Evolutionary conservation across 106 monocot genomes (phyloP).

Genomic region (Narthecium ossifragum): DNA sequence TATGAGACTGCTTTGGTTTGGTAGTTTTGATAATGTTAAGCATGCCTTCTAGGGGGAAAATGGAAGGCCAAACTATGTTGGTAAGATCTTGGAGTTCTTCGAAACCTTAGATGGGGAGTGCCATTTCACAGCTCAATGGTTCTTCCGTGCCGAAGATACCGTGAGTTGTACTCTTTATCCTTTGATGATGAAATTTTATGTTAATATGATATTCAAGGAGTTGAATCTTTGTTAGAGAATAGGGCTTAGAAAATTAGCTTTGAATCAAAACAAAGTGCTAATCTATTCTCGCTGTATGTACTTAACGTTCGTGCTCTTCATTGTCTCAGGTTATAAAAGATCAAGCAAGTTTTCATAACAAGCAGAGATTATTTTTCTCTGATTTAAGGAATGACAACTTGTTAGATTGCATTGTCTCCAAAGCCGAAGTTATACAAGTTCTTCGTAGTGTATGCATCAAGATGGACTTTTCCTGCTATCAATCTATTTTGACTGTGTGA

Average conservation of each 20-base stretch:
- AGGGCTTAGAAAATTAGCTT: too few species aligned
- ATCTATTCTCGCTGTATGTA: too few species aligned
- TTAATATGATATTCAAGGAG: too few species aligned
- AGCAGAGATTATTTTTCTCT: conserved; percentile 72
- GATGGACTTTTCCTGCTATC: neutral
- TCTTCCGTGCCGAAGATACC: conserved; percentile 75
- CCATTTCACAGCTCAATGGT: conserved; percentile 77
- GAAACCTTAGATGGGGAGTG: conserved; percentile 49
- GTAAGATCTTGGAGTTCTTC: conserved; percentile 78
- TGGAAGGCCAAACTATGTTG: conserved; percentile 68
- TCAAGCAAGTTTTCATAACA: conserved; percentile 52
- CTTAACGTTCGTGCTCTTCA: too few species aligned
- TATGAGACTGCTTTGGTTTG: too few species aligned
- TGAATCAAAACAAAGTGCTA: too few species aligned
- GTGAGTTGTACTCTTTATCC: conserved; percentile 21
- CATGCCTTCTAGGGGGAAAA: conserved; percentile 37
- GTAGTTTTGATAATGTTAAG: too few species aligned
- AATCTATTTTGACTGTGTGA: neutral
- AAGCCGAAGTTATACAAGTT: conserved; percentile 47
- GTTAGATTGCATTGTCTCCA: conserved; percentile 81
- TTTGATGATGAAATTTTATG: too few species aligned
- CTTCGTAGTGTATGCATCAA: conserved; percentile 37
- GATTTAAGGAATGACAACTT: conserved; percentile 72
- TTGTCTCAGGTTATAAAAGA: conserved; percentile 60
- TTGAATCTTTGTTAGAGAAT: too few species aligned